Evolutionary conservation across 1,139 yeast species (phyloP).

Genomic region (Blastobotrys arbuscula): DNA sequence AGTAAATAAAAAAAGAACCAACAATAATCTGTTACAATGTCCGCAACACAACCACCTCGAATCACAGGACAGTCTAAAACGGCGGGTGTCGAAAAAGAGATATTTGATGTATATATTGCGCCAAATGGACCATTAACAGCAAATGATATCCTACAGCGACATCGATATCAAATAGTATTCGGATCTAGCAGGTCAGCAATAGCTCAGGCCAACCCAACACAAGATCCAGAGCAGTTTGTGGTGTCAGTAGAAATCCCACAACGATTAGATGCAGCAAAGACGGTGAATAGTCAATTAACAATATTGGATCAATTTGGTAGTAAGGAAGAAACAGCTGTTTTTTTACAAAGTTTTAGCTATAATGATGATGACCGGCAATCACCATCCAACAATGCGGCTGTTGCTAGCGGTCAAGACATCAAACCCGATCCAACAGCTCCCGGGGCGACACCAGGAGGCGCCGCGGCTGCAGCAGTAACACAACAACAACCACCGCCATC

Average conservation of each 20-base stretch:
- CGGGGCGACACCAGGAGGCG: neutral
- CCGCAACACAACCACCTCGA: neutral
- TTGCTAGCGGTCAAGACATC: constrained; percentile 6
- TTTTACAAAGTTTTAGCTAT: neutral
- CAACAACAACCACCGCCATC: constrained; percentile 3
- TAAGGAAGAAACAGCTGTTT: constrained; percentile 5
- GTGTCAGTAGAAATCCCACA: constrained; percentile 19
- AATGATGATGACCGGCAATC: neutral
- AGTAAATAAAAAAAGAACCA: too few relatives aligned
- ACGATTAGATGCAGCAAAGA: constrained; percentile 13
- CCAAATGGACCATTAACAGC: constrained; percentile 4
- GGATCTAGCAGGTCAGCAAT: constrained; percentile 9
- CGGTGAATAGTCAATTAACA: constrained; percentile 1
- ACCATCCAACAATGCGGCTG: neutral
- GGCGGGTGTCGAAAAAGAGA: constrained; percentile 4
- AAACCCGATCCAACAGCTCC: neutral
- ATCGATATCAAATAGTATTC: constrained; percentile 8
- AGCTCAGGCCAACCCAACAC: constrained; percentile 4
- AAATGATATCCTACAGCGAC: neutral
- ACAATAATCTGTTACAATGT: too few relatives aligned
- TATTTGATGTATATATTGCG: constrained; percentile 6
- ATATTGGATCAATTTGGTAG: constrained; percentile 5
- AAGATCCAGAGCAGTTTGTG: constrained; percentile 15
- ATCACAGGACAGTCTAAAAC: constrained; percentile 6
- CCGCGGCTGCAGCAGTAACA: neutral